Evolutionary conservation across 352 stramenopile species (phyloP).

Genomic region (Globisporangium echinulatum): DNA sequence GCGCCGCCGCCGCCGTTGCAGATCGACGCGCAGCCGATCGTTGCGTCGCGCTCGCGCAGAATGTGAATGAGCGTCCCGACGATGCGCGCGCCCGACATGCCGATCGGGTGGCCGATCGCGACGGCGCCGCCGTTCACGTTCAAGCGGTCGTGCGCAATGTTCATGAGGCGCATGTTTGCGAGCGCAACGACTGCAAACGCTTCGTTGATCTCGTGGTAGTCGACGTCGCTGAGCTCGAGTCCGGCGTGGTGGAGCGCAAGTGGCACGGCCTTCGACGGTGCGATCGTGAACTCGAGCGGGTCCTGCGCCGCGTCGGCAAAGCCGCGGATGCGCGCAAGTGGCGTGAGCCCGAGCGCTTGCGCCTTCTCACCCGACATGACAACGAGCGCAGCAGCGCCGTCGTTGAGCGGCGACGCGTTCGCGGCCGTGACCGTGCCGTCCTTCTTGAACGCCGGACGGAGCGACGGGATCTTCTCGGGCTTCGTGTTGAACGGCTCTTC

Average conservation of each 20-base stretch:
- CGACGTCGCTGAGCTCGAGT: slow-evolving; percentile 89
- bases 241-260: slow-evolving; percentile 89
- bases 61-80: slow-evolving; percentile 93
- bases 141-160: slow-evolving; percentile 87
- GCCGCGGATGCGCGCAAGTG: slow-evolving; percentile 69
- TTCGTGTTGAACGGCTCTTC: slow-evolving; percentile 92
- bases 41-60: slow-evolving; percentile 92
- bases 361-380: slow-evolving; percentile 92
- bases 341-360: slow-evolving; percentile 66
- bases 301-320: slow-evolving; percentile 84
- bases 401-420: slow-evolving; percentile 97
- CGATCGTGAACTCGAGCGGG: slow-evolving; percentile 95
- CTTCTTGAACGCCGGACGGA: slow-evolving; percentile 94
- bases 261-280: slow-evolving; percentile 93
- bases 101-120: slow-evolving; percentile 78
- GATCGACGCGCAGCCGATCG: slow-evolving; percentile 95
- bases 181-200: slow-evolving; percentile 97
- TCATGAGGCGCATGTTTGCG: slow-evolving; percentile 93
- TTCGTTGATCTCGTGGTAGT: slow-evolving; percentile 99
- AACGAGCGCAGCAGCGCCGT: slow-evolving; percentile 94
- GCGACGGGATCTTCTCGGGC: slow-evolving; percentile 85
- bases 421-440: slow-evolving; percentile 95
- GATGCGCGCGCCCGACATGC: slow-evolving; percentile 90
- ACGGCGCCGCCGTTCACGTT: slow-evolving; percentile 97
- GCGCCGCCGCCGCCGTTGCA: slow-evolving; percentile 98